These are phyloP conservation scores for Solanum medicagineum DNA, from an alignment of 257 asterid species.

Conservation along the genomic window DNA sequence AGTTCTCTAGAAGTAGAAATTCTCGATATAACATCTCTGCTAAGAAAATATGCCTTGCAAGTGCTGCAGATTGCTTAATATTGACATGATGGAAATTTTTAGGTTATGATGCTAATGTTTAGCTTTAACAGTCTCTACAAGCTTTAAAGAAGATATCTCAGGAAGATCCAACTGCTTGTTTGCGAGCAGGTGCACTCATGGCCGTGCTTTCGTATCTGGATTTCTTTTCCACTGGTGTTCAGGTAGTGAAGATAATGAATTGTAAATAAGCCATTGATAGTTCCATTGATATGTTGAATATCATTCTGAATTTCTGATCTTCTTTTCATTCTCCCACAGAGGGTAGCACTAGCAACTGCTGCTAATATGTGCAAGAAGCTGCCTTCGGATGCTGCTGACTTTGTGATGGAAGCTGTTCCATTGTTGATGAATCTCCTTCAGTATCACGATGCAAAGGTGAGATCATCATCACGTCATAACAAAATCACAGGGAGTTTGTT, in stretches of 20 bases:
- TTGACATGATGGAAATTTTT: neutral
- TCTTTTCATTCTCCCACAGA: constrained; percentile 23
- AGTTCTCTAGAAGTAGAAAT: neutral
- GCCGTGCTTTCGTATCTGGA: constrained; percentile 98
- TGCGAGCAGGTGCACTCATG: constrained; percentile 97
- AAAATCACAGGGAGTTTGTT: neutral
- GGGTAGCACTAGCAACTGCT: constrained; percentile 92
- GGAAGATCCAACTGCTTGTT: constrained; percentile 96
- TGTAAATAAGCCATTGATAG: neutral
- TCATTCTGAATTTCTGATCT: neutral
- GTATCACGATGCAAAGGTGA: constrained; percentile 94
- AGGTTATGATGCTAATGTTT: neutral
- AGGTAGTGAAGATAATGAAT: constrained; percentile 34
- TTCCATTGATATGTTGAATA: neutral
- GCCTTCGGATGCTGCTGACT: constrained; percentile 95
- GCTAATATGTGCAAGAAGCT: constrained; percentile 98
- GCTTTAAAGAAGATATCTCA: constrained; percentile 95
- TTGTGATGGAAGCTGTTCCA: constrained; percentile 99
- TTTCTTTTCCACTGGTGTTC: constrained; percentile 97
- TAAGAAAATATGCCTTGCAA: neutral
- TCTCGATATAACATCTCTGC: neutral
- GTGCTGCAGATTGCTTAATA: neutral
- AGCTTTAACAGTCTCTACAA: constrained; percentile 71
- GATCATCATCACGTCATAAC: neutral
- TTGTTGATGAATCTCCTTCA: constrained; percentile 92